These are phyloP conservation scores for Sequoiadendron giganteum DNA, from an alignment of 75 land plant species.

Conservation along the genomic window DNA sequence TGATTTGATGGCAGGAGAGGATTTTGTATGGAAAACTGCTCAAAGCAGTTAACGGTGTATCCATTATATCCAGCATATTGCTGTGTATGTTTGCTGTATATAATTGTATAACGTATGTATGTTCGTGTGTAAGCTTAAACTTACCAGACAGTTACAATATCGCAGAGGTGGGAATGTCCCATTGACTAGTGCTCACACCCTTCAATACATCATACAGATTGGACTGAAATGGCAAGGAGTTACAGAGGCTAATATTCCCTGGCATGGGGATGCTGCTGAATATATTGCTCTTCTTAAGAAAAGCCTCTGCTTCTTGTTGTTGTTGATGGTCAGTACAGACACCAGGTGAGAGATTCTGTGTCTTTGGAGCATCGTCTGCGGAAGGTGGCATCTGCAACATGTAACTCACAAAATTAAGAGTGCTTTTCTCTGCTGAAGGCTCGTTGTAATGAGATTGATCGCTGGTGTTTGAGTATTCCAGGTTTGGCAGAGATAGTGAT, in stretches of 20 bases:
- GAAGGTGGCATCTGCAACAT: conserved; percentile 2
- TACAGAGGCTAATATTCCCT: background rate
- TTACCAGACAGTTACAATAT: background rate
- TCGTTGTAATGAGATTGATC: background rate
- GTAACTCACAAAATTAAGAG: conserved; percentile 1
- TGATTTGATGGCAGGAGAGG: background rate
- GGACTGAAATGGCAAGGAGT: background rate
- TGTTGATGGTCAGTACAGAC: background rate
- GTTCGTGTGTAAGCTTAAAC: background rate
- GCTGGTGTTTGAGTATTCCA: background rate
- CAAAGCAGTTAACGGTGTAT: background rate
- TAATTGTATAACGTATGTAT: background rate
- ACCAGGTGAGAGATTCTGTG: background rate
- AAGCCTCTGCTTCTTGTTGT: conserved; percentile 4
- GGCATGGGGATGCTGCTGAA: background rate
- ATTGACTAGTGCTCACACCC: background rate
- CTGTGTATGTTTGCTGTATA: background rate
- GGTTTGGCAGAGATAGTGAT: background rate
- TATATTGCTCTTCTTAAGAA: conserved; percentile 5
- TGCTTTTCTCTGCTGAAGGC: background rate
- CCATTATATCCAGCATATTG: background rate
- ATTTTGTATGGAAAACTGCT: background rate
- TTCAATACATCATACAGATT: conserved; percentile 7
- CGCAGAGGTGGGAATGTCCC: conserved; percentile 1
- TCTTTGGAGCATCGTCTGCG: background rate